Evolutionary conservation across 768 basidiomycete genomes (phyloP).

Genomic region (Trametes coccinea): DNA sequence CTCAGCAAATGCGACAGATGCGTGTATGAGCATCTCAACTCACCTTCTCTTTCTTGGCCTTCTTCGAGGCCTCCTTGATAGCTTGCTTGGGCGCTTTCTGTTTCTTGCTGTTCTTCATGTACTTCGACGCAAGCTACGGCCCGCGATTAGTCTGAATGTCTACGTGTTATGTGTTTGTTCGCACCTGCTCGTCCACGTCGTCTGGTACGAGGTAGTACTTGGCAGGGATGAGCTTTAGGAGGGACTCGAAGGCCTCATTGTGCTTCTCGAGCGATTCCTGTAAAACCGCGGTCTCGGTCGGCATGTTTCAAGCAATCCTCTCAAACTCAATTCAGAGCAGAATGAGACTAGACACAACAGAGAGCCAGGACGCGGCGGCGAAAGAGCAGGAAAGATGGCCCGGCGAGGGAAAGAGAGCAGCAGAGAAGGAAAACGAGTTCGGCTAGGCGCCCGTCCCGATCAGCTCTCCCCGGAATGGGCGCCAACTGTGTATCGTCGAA

Average conservation of each 20-base stretch:
- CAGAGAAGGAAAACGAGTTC: conserved; percentile 13
- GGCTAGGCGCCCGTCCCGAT: conserved; percentile 6
- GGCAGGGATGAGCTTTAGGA: conserved; percentile 85
- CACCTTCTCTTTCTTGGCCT: conserved; percentile 87
- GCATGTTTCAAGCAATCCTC: conserved; percentile 35
- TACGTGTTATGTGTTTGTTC: background rate
- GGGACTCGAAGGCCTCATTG: conserved; percentile 81
- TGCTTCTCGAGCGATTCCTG: conserved; percentile 74
- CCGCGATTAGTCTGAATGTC: no score
- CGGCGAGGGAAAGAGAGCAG: background rate
- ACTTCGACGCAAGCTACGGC: conserved; percentile 58
- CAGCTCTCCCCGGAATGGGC: background rate
- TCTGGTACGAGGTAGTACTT: conserved; percentile 82
- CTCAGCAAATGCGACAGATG: background rate
- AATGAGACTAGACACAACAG: background rate
- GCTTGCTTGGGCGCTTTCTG: conserved; percentile 75
- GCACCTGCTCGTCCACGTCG: conserved; percentile 62
- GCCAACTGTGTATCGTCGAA: background rate
- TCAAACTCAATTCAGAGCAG: background rate
- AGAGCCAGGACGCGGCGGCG: background rate
- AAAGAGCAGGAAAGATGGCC: background rate
- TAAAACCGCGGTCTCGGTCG: conserved; percentile 50
- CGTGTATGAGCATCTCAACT: background rate
- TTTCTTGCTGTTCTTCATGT: conserved; percentile 88
- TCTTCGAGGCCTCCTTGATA: conserved; percentile 85